Evolutionary conservation across 2,329 filamentous ascomycete genomes (phyloP).

Genomic region (Colletotrichum kahawae): DNA sequence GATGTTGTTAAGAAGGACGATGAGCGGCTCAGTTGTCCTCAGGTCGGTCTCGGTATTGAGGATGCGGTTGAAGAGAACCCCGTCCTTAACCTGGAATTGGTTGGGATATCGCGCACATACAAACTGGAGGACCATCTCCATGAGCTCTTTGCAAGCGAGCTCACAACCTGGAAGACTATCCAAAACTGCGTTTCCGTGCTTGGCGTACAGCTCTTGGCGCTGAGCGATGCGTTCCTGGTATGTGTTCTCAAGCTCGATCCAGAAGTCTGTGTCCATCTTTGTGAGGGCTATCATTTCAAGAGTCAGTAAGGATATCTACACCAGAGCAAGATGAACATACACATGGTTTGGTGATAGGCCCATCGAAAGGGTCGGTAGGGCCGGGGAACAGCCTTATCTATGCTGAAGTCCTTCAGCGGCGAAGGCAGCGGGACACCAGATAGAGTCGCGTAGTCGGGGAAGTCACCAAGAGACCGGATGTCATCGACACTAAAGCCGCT

Average conservation of each 20-base stretch:
- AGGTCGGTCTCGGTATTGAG: constrained; percentile 67
- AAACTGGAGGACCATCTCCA: constrained; percentile 87
- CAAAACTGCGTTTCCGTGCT: constrained; percentile 69
- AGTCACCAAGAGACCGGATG: constrained; percentile 72
- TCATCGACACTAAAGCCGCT: constrained; percentile 76
- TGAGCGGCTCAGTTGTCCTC: constrained; percentile 65
- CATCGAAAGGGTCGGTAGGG: constrained; percentile 85
- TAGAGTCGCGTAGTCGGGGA: constrained; percentile 78
- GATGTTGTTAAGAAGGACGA: constrained; percentile 76
- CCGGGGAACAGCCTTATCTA: constrained; percentile 70
- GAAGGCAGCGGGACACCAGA: constrained; percentile 76
- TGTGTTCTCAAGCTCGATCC: constrained; percentile 83
- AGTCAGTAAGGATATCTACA: neutral
- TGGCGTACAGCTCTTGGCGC: constrained; percentile 66
- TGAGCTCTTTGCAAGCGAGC: constrained; percentile 81
- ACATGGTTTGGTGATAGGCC: constrained; percentile 91
- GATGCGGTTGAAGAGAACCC: constrained; percentile 71
- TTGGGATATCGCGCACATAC: constrained; percentile 78
- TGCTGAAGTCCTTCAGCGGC: constrained; percentile 69
- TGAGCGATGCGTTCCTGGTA: constrained; percentile 73
- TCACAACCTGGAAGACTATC: constrained; percentile 76
- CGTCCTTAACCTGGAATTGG: constrained; percentile 69
- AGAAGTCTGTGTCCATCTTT: constrained; percentile 83
- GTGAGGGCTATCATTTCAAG: constrained; percentile 62
- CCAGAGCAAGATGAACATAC: constrained; percentile 53